Evolutionary conservation across 2,329 filamentous ascomycete genomes (phyloP).

Genomic region (Pseudocercospora vitis): DNA sequence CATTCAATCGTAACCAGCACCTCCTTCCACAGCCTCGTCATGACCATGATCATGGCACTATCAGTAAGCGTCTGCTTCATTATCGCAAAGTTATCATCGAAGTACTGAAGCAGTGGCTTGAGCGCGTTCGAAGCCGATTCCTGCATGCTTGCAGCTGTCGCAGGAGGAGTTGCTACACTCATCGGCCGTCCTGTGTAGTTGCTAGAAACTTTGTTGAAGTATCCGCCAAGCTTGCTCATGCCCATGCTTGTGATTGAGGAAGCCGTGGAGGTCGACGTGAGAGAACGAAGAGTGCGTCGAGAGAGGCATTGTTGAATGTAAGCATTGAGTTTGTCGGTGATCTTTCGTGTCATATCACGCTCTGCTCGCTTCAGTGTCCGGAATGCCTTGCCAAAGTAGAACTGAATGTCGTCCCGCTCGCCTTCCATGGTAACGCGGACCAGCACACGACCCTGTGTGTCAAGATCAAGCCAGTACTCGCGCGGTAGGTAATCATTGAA

Average conservation of each 20-base stretch:
- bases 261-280: constrained; percentile 57
- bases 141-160: constrained; percentile 48
- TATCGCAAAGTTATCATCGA: constrained; percentile 97
- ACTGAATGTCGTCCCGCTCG: constrained; percentile 96
- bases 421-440: constrained; percentile 98
- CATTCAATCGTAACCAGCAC: constrained; percentile 88
- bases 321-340: constrained; percentile 95
- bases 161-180: constrained; percentile 23
- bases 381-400: constrained; percentile 97
- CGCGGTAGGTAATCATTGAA: constrained; percentile 94
- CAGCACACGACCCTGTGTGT: constrained; percentile 87
- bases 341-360: constrained; percentile 95
- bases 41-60: constrained; percentile 96
- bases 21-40: constrained; percentile 98
- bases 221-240: constrained; percentile 64
- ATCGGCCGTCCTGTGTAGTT: constrained; percentile 41
- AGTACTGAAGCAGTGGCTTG: constrained; percentile 85
- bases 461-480: constrained; percentile 96
- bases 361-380: constrained; percentile 92
- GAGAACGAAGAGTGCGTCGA: constrained; percentile 69
- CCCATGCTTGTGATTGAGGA: constrained; percentile 59
- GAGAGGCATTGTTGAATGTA: constrained; percentile 92
- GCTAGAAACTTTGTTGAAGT: constrained; percentile 48
- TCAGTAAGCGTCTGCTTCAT: constrained; percentile 97
- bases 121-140: constrained; percentile 78